A percentile compares a stretch with the other conserved stretches of the same genome.
These are phyloP conservation scores for Flaveria brownii DNA, from an alignment of 129 eudicot genomes.

Conservation along the genomic window DNA sequence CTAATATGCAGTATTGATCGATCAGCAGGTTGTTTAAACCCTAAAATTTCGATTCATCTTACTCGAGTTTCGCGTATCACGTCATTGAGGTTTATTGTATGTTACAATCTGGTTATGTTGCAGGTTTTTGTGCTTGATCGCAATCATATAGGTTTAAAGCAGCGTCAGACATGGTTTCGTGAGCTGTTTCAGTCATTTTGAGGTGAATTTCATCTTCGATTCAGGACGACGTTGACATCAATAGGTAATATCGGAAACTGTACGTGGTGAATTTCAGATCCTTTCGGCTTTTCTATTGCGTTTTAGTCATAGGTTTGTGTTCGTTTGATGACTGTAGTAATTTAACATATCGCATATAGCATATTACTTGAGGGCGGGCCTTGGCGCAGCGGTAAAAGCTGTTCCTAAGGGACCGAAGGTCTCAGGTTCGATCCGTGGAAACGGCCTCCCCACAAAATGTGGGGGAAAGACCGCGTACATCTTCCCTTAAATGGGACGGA, in stretches of 20 bases:
- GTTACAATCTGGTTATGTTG: slow-evolving; percentile 16
- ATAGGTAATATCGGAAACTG: slow-evolving; percentile 12
- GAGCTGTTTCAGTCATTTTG: not conserved
- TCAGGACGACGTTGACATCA: slow-evolving; percentile 1
- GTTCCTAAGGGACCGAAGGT: no score
- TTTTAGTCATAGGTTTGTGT: not conserved
- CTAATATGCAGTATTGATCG: slow-evolving; percentile 1
- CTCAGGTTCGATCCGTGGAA: no score
- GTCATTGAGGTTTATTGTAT: slow-evolving; percentile 7
- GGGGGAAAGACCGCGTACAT: no score
- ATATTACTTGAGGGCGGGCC: no score
- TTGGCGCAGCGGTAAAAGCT: no score
- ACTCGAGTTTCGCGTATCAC: not conserved
- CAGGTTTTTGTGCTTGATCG: slow-evolving; percentile 18
- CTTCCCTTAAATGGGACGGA: no score
- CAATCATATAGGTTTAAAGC: slow-evolving; percentile 2
- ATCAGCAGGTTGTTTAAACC: slow-evolving; percentile 17
- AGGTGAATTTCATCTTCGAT: slow-evolving; percentile 14
- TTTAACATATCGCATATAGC: slow-evolving; percentile 3
- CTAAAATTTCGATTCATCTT: not conserved
- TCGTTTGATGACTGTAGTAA: not conserved
- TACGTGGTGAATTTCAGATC: not conserved
- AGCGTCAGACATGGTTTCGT: slow-evolving; percentile 4
- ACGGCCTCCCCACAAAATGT: no score
- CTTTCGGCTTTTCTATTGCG: not conserved